Base-by-base conservation (phyloP, 176 grass and related monocot species). In the Rhynchospora breviuscula region DNA sequence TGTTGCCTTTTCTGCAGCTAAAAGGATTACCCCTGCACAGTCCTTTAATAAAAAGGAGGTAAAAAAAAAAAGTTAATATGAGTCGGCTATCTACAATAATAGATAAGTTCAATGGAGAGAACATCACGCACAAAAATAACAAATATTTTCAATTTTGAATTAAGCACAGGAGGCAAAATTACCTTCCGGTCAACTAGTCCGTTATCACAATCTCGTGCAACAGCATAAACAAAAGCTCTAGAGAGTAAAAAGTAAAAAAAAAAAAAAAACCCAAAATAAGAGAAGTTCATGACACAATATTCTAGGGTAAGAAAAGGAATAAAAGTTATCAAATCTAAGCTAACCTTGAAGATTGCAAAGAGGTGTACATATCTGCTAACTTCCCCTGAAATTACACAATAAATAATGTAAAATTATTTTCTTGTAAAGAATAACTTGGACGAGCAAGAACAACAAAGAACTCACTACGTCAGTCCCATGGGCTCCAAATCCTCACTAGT, bases 341-440 rank as follows among this genome's bases (percentile, higher is more conserved):
- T 65, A 85, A 98, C 95, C 95, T 98, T 52, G 95, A 98, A 31
- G 95, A 91, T 69, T 98, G 95, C 87, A 98, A 88, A 44, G 95
- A 90, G 46, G 95, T 98, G 82, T 98, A 98, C 89, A 98, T 98
- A 66, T 98, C 95, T 66, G 95, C 92, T 86, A 98, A 85, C 82
- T 98, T 95, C 40, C 95, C 92, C 92, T 95, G 84, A 61, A 87
- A 17, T 83, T 83, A 67, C 19, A 78, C 47, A 81, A 77, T 81
- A 80, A 52, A 72, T 80, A 10, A 35, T 66, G 52, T 85, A 63
- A 81, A 72, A 47, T 66, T 14, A 67, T 77, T 22, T 77, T 77
- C 73, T 76, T 54, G 46, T 71, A 71, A 52, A 52, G 10, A 52
- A 52, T 52, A 5, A 52, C 49, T 52, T 52, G 10, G 1, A 52